These are phyloP conservation scores for Fusarium decemcellulare DNA, from an alignment of 2,329 filamentous ascomycete genomes.

Conservation along the genomic window DNA sequence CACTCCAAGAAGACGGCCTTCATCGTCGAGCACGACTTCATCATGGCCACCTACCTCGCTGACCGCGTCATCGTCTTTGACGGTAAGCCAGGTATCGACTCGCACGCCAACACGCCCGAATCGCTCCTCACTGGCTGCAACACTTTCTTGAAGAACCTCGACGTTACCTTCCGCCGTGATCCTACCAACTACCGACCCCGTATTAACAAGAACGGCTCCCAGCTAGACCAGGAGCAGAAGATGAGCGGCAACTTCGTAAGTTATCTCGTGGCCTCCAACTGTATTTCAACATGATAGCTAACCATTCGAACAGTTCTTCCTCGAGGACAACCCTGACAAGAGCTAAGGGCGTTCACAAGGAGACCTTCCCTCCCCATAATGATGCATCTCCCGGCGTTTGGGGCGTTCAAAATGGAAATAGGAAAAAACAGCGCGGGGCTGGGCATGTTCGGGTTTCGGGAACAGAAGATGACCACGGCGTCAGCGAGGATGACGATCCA, in stretches of 20 bases:
- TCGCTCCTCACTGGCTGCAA: conserved; percentile 97
- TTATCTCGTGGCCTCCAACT: conserved; percentile 41
- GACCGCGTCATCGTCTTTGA: conserved; percentile 99
- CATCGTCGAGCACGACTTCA: conserved; percentile 99
- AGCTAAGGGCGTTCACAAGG: conserved; percentile 62
- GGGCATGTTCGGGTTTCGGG: conserved; percentile 46
- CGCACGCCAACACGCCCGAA: conserved; percentile 91
- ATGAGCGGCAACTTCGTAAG: conserved; percentile 89
- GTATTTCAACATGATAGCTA: conserved; percentile 16
- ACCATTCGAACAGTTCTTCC: conserved; percentile 80
- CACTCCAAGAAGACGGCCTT: conserved; percentile 99
- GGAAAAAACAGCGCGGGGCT: conserved; percentile 47
- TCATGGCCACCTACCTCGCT: conserved; percentile 85
- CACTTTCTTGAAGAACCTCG: conserved; percentile 93
- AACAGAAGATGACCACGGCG: conserved; percentile 63
- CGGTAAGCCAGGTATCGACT: conserved; percentile 88
- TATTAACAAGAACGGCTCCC: conserved; percentile 97
- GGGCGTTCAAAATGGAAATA: conserved; percentile 64
- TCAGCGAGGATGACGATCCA: conserved; percentile 76
- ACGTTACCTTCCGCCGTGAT: conserved; percentile 98
- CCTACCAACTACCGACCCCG: conserved; percentile 96
- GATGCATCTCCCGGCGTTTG: conserved; percentile 61
- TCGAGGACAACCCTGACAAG: conserved; percentile 79
- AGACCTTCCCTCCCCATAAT: conserved; percentile 50
- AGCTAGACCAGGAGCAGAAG: conserved; percentile 99